Evolutionary conservation across 805 yeast species (phyloP).

Genomic region (Lipomyces yamadae): DNA sequence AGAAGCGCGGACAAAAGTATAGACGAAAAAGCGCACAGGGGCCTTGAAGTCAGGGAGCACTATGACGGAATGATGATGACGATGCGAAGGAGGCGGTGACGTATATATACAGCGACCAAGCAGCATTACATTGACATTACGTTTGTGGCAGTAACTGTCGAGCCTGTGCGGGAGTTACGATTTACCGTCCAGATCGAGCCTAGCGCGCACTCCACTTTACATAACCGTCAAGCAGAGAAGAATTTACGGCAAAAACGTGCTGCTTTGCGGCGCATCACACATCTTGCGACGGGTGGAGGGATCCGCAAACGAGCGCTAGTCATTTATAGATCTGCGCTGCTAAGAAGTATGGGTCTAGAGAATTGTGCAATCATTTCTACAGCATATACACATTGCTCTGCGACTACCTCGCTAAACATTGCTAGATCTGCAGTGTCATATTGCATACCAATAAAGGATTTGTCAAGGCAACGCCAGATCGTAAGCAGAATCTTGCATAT

Average conservation of each 20-base stretch:
- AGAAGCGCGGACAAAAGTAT: conserved; percentile 14
- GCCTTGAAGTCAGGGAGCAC: conserved; percentile 1
- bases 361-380: too few species aligned
- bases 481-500: too few species aligned
- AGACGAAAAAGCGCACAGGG: conserved; percentile 6
- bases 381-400: too few species aligned
- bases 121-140: neutral
- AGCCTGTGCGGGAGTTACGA: neutral
- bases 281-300: neutral
- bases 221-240: neutral
- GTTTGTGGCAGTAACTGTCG: neutral
- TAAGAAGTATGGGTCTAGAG: too few species aligned
- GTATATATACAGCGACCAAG: conserved; percentile 12
- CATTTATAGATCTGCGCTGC: too few species aligned
- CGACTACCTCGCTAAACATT: too few species aligned
- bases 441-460: too few species aligned
- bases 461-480: too few species aligned
- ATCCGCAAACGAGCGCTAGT: neutral
- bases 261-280: too few species aligned
- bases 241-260: neutral
- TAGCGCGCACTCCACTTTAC: neutral
- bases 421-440: too few species aligned
- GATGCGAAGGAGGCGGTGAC: conserved; percentile 27
- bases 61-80: conserved; percentile 31
- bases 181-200: neutral